phyloP scores from a whole-genome alignment of 306 rosid genomes.

The Neltuma alba region DNA sequence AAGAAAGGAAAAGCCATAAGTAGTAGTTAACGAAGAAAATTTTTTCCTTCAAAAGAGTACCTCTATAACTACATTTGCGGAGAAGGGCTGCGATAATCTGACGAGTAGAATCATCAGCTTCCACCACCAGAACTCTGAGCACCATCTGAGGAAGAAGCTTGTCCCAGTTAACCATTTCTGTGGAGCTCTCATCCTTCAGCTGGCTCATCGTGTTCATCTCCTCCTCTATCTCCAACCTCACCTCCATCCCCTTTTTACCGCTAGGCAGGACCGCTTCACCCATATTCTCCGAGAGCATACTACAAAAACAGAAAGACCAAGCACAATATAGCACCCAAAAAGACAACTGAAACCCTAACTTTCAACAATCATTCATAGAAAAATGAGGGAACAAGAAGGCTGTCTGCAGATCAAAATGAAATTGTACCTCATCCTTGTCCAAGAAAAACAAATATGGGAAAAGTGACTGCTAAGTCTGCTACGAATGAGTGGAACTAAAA shows the following conservation, averaged over 20 bases:
- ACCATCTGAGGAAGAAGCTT: slow-evolving; percentile 40
- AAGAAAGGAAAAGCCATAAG: neutral
- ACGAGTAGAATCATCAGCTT: slow-evolving; percentile 62
- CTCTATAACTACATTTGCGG: slow-evolving; percentile 58
- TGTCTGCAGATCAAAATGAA: neutral
- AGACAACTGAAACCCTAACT: slow-evolving; percentile 24
- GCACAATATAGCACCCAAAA: neutral
- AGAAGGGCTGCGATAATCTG: slow-evolving; percentile 63
- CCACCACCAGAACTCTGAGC: slow-evolving; percentile 50
- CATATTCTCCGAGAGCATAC: slow-evolving; percentile 47
- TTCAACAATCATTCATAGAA: neutral
- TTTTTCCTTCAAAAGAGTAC: slow-evolving; percentile 12
- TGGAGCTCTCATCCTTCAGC: slow-evolving; percentile 12
- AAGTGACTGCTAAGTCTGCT: neutral
- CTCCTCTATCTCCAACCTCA: slow-evolving; percentile 17
- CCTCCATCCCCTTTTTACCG: slow-evolving; percentile 13
- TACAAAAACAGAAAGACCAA: slow-evolving; percentile 21
- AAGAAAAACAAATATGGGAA: slow-evolving; percentile 16
- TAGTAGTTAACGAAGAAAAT: neutral
- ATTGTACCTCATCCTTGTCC: slow-evolving; percentile 16
- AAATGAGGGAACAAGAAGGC: neutral
- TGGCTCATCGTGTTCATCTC: neutral
- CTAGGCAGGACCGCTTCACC: slow-evolving; percentile 39
- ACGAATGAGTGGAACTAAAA: slow-evolving; percentile 6
- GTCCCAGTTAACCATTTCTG: slow-evolving; percentile 43